These are phyloP conservation scores for Calonectria hongkongensis DNA, from an alignment of 2,329 filamentous ascomycete genomes.

Conservation along the genomic window DNA sequence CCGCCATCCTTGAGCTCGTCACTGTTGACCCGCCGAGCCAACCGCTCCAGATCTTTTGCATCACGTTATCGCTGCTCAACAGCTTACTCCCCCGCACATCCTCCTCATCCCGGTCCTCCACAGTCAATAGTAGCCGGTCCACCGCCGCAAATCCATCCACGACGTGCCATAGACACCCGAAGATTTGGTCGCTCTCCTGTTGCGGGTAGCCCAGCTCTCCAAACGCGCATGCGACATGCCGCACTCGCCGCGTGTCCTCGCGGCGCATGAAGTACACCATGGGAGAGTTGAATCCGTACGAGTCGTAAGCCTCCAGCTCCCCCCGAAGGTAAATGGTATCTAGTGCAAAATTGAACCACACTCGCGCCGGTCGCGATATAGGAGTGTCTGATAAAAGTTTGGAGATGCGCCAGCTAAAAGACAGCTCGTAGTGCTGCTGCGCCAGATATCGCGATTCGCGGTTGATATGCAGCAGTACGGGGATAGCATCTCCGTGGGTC, in stretches of 20 bases:
- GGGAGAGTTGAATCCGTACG: constrained; percentile 67
- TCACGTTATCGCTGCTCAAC: constrained; percentile 59
- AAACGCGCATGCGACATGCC: constrained; percentile 66
- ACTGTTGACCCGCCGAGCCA: constrained; percentile 65
- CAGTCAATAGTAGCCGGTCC: constrained; percentile 63
- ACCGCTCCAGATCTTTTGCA: constrained; percentile 70
- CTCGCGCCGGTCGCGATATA: constrained; percentile 59
- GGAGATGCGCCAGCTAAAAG: constrained; percentile 69
- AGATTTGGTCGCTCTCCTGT: constrained; percentile 66
- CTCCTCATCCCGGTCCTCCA: constrained; percentile 62
- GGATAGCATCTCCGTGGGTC: constrained; percentile 55
- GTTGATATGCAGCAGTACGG: constrained; percentile 66
- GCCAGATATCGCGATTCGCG: constrained; percentile 66
- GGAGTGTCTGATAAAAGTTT: constrained; percentile 60
- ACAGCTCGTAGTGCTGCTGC: constrained; percentile 65
- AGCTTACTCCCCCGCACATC: constrained; percentile 56
- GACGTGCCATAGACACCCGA: constrained; percentile 68
- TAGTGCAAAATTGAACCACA: constrained; percentile 69
- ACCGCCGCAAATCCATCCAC: constrained; percentile 65
- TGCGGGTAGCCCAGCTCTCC: constrained; percentile 65
- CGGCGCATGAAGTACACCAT: constrained; percentile 68
- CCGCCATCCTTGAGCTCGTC: constrained; percentile 62
- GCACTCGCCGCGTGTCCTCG: constrained; percentile 66
- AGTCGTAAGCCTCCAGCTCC: constrained; percentile 68
- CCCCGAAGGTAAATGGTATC: constrained; percentile 70